Percentiles rank a stretch among this genome's conserved stretches.
phyloP scores from a whole-genome alignment of 1,284 basidiomycete species.

The Gymnopus androsaceus region DNA sequence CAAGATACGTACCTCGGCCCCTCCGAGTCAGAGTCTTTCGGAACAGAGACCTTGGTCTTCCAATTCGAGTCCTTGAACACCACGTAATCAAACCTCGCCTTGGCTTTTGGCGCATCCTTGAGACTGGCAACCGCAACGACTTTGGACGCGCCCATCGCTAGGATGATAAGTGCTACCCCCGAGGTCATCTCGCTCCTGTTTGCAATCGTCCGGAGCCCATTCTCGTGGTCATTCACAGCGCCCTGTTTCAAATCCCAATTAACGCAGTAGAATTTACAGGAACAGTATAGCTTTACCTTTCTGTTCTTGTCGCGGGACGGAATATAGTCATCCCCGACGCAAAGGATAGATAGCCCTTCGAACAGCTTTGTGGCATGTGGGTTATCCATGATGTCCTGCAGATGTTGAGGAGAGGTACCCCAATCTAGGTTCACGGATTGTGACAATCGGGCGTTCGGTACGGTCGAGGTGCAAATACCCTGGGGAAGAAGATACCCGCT shows the following conservation, averaged over 20 bases:
- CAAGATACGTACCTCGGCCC: slow-evolving; percentile 47
- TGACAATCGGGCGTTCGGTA: slow-evolving; percentile 48
- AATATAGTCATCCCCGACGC: slow-evolving; percentile 56
- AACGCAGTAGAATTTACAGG: background rate
- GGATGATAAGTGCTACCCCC: slow-evolving; percentile 45
- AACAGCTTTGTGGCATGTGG: slow-evolving; percentile 60
- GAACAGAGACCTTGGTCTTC: slow-evolving; percentile 19
- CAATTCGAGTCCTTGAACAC: slow-evolving; percentile 56
- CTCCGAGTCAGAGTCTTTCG: too few relatives aligned
- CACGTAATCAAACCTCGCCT: slow-evolving; percentile 56
- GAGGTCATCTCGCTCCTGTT: slow-evolving; percentile 5
- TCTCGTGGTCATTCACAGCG: background rate
- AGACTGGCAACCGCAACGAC: slow-evolving; percentile 49
- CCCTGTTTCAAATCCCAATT: background rate
- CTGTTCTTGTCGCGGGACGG: slow-evolving; percentile 33
- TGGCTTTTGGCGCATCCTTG: slow-evolving; percentile 31
- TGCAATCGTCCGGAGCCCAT: background rate
- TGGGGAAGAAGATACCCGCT: slow-evolving; percentile 64
- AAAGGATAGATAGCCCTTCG: slow-evolving; percentile 51
- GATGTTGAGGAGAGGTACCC: slow-evolving; percentile 58
- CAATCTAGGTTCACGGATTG: slow-evolving; percentile 75
- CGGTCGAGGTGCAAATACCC: slow-evolving; percentile 54
- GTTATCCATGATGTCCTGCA: slow-evolving; percentile 58
- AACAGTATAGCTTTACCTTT: slow-evolving; percentile 12
- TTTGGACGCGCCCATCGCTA: slow-evolving; percentile 71